These are phyloP conservation scores for Penicillium sp. DNA, from an alignment of 2,329 filamentous ascomycete genomes.

Conservation along the genomic window DNA sequence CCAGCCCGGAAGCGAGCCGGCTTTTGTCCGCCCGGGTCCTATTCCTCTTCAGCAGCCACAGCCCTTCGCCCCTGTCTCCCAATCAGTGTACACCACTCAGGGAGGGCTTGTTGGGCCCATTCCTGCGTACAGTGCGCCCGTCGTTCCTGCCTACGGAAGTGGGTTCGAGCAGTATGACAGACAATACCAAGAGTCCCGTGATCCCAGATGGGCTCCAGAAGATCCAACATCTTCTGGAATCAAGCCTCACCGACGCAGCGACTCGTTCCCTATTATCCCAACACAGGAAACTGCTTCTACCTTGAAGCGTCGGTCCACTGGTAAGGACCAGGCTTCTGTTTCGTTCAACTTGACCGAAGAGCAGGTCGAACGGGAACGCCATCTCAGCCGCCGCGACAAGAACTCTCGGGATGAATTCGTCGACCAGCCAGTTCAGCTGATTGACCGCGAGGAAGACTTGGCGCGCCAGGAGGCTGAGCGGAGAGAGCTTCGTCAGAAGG, in stretches of 20 bases:
- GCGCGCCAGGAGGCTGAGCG: conserved; percentile 18
- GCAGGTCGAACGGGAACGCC: conserved; percentile 53
- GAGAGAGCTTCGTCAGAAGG: not conserved
- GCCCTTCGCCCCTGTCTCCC: conserved; percentile 72
- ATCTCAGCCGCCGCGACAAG: conserved; percentile 28
- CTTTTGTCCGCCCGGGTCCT: conserved; percentile 54
- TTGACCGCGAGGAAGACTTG: conserved; percentile 31
- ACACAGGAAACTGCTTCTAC: conserved; percentile 30
- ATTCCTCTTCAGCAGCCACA: conserved; percentile 83
- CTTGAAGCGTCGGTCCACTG: conserved; percentile 35
- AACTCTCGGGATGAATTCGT: conserved; percentile 22
- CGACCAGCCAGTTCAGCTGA: conserved; percentile 26
- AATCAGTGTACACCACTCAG: conserved; percentile 62
- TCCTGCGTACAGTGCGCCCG: conserved; percentile 43
- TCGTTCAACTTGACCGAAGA: conserved; percentile 61
- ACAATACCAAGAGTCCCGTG: conserved; percentile 13
- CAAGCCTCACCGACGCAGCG: conserved; percentile 40
- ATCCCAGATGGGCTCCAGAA: conserved; percentile 13
- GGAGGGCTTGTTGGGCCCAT: conserved; percentile 32
- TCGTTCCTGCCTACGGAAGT: conserved; percentile 43
- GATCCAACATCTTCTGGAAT: conserved; percentile 6
- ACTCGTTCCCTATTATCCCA: conserved; percentile 49
- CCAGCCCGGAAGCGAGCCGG: conserved; percentile 27
- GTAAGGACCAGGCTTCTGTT: conserved; percentile 50
- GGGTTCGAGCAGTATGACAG: conserved; percentile 22